A percentile compares a stretch with the other conserved stretches of the same genome.
These are phyloP conservation scores for Saprolegnia parasitica DNA, from an alignment of 352 stramenopile genomes.

Conservation along the genomic window DNA sequence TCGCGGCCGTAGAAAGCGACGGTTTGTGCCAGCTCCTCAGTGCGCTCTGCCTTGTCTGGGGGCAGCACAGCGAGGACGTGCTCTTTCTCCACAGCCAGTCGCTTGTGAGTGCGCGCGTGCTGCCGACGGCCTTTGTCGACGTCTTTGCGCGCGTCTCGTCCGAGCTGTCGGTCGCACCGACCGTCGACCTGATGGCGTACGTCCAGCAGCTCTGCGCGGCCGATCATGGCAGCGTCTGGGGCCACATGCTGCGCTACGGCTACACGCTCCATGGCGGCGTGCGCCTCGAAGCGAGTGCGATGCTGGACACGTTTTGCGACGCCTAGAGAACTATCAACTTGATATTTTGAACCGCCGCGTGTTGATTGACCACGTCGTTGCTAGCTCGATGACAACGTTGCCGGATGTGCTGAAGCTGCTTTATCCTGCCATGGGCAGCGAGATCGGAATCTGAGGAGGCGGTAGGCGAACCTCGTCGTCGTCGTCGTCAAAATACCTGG, in stretches of 20 bases:
- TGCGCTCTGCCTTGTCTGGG: slow-evolving; percentile 19
- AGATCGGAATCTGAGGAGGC: too few species aligned
- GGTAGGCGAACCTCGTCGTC: too few species aligned
- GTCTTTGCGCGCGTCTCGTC: not conserved
- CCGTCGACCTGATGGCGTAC: not conserved
- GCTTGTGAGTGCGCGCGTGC: not conserved
- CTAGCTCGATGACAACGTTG: too few species aligned
- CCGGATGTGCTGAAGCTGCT: too few species aligned
- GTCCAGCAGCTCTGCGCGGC: not conserved
- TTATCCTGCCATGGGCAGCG: too few species aligned
- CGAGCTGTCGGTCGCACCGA: not conserved
- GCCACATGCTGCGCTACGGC: slow-evolving; percentile 5
- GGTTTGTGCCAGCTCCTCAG: not conserved
- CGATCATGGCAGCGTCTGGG: not conserved
- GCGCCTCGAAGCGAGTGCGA: not conserved
- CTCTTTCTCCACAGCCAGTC: not conserved
- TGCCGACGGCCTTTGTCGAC: slow-evolving; percentile 8
- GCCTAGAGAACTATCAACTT: too few species aligned
- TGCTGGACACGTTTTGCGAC: not conserved
- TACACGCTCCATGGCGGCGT: slow-evolving; percentile 7
- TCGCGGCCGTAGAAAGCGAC: not conserved
- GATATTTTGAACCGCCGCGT: too few species aligned
- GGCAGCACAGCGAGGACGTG: not conserved
- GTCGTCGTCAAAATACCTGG: too few species aligned
- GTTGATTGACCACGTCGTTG: too few species aligned